Base-by-base conservation (phyloP, 2,329 filamentous ascomycete species). In the Ophiostoma pallidulum region DNA sequence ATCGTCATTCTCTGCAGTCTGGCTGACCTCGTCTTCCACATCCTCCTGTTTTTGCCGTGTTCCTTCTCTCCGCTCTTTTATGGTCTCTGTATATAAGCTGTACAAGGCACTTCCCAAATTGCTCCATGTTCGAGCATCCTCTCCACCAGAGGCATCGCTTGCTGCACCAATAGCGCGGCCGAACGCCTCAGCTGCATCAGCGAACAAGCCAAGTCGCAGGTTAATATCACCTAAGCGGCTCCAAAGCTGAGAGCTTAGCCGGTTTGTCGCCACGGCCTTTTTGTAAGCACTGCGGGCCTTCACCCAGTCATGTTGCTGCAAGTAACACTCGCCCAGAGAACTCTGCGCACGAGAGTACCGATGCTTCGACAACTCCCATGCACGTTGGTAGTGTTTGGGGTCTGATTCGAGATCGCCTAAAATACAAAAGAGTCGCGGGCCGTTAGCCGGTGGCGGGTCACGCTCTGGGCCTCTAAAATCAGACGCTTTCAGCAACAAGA, bases 111-210 rank as follows among this genome's bases (percentile, higher is more conserved):
- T 89, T 0, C 90, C 92, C 19, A 98, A 74, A 60, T 98, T 98
- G 58, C 86, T 94, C 88, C 92, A 98, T 0, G 87, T 88, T 59
- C 94, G 81, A 0, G 90, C 91, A 60, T 96, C 90, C 45, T 84
- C 82, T 22, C 94, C 90, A 41, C 95, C 92, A 10, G 86, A 75
- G 2, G 64, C 64, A 28, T 73, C 72, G 28, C 68, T 72, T 0
- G 73, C 68, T 7, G 69, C 66, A 55, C 86, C 81, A 10, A 98
- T 90, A 8, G 84, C 84, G 19, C 89, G 77, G 8, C 82, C 80
- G 63, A 94, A 98, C 0, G 89, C 84, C 55, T 91, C 82, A 1
- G 86, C 82, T 0, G 92, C 91, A 18, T 84, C 83, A 18, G 82
- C 72, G 67, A 86, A 97, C 33, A 82, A 73, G 9, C 79, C 78